These are phyloP conservation scores for Citrus glauca DNA, from an alignment of 345 rosid species.

Conservation along the genomic window DNA sequence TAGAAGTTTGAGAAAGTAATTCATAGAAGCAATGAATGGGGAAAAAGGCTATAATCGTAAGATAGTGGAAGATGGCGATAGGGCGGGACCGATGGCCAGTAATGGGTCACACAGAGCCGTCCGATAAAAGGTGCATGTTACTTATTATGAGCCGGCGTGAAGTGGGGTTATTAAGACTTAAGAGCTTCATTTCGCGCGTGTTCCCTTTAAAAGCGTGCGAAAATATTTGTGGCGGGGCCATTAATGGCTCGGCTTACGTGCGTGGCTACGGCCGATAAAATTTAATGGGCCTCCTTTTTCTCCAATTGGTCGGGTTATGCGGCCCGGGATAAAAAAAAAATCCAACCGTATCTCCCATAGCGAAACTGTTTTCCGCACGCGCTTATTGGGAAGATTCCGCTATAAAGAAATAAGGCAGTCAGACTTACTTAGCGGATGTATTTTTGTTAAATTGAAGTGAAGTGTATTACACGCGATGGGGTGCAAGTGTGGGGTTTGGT, in stretches of 20 bases:
- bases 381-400: background rate
- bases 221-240: slow-evolving; percentile 7
- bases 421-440: no score
- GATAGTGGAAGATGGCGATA: background rate
- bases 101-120: slow-evolving; percentile 29
- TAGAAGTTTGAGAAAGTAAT: background rate
- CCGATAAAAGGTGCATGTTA: slow-evolving; percentile 28
- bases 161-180: slow-evolving; percentile 33
- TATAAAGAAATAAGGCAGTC: no score
- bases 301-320: background rate
- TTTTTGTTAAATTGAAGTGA: background rate
- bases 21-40: background rate
- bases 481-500: background rate
- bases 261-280: slow-evolving; percentile 5
- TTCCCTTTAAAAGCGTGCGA: slow-evolving; percentile 42
- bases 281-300: slow-evolving; percentile 21
- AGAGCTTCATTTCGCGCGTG: slow-evolving; percentile 44
- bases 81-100: slow-evolving; percentile 12
- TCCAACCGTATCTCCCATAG: slow-evolving; percentile 3
- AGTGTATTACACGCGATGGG: background rate
- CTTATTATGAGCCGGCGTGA: slow-evolving; percentile 53
- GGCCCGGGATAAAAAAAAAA: slow-evolving; percentile 18
- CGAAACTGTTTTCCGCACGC: background rate
- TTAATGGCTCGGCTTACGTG: slow-evolving; percentile 22
- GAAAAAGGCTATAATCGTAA: background rate